Evolutionary conservation across 2,329 filamentous ascomycete species (phyloP).

Genomic region (Arthroderma sp.): DNA sequence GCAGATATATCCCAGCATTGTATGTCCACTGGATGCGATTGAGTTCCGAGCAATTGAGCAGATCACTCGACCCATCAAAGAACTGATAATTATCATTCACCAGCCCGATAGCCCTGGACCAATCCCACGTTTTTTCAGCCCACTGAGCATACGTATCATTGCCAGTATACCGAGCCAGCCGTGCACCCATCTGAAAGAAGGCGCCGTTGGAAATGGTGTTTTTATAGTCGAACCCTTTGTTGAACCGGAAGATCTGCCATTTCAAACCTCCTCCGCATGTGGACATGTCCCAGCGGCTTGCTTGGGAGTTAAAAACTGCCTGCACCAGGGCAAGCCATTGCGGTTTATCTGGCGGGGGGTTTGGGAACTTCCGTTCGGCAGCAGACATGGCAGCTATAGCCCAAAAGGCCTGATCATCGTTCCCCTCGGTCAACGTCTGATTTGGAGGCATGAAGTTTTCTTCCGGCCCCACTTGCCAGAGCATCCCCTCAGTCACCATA

Average conservation of each 20-base stretch:
- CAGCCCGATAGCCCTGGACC: constrained; percentile 33
- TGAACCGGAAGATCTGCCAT: constrained; percentile 62
- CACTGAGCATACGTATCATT: constrained; percentile 30
- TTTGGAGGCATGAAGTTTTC: constrained; percentile 58
- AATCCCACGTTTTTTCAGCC: constrained; percentile 27
- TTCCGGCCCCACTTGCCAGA: constrained; percentile 55
- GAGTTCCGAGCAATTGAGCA: constrained; percentile 48
- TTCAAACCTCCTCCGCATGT: constrained; percentile 60
- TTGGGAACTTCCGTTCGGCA: constrained; percentile 27
- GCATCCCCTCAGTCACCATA: constrained; percentile 49
- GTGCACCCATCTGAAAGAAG: constrained; percentile 40
- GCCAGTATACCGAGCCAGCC: constrained; percentile 29
- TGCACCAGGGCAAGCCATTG: constrained; percentile 63
- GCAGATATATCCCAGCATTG: constrained; percentile 48
- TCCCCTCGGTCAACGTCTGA: constrained; percentile 22
- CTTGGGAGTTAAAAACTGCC: constrained; percentile 66
- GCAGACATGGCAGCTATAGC: constrained; percentile 28
- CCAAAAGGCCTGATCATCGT: constrained; percentile 36
- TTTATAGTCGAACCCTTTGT: constrained; percentile 40
- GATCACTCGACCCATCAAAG: constrained; percentile 41
- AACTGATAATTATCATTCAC: constrained; percentile 36
- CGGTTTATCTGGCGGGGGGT: constrained; percentile 35
- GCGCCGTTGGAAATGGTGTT: constrained; percentile 43
- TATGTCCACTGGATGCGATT: constrained; percentile 55
- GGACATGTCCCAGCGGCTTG: constrained; percentile 52